Percentiles rank a stretch among this genome's conserved stretches.
These are phyloP conservation scores for Backusella luteola DNA, from an alignment of 192 early-diverging fungal genomes.

Conservation along the genomic window DNA sequence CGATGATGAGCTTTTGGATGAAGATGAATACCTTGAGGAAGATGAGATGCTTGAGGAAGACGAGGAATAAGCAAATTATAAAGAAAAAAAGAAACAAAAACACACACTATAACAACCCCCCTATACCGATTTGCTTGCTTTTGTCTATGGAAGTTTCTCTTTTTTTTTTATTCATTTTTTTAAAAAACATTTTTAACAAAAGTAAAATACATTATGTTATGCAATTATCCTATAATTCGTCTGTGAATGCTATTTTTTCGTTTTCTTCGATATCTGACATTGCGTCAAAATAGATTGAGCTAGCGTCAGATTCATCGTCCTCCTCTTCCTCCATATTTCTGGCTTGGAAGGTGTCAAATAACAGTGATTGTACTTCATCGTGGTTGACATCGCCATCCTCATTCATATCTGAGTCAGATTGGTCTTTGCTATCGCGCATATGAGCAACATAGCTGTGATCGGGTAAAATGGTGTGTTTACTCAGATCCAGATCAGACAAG, in stretches of 20 bases:
- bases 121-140: neutral
- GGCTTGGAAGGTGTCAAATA: neutral
- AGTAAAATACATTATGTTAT: neutral
- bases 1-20: constrained; percentile 57
- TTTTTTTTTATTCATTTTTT: neutral
- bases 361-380: neutral
- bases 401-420: neutral
- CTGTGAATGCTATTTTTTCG: neutral
- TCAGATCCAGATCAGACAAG: neutral
- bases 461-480: constrained; percentile 4
- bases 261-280: neutral
- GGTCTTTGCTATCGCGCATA: neutral
- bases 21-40: constrained; percentile 48
- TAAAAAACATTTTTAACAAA: neutral
- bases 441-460: constrained; percentile 2
- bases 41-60: constrained; percentile 24
- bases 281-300: neutral
- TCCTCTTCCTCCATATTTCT: neutral
- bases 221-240: neutral
- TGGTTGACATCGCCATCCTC: neutral
- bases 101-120: neutral
- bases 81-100: neutral
- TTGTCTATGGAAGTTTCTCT: neutral
- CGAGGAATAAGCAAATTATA: neutral
- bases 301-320: neutral